Evolutionary conservation across 2,329 filamentous ascomycete genomes (phyloP).

Genomic region (Ceratocystis diversiconidia): DNA sequence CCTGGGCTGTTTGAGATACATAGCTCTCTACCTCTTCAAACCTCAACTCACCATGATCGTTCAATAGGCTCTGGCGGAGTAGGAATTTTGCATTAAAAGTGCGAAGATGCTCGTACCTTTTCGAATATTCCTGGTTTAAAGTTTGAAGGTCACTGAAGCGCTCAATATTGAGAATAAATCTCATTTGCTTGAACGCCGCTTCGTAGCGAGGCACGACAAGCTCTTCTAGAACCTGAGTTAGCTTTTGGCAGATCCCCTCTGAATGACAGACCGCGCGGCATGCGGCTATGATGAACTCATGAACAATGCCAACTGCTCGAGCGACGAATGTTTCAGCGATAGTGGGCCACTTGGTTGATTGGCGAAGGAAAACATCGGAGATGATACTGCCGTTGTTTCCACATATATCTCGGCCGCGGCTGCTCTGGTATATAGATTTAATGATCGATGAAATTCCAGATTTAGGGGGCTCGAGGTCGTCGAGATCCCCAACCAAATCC

Average conservation of each 20-base stretch:
- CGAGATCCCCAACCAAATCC: slow-evolving; percentile 16
- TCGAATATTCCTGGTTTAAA: slow-evolving; percentile 19
- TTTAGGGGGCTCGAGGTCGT: not conserved
- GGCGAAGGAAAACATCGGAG: slow-evolving; percentile 22
- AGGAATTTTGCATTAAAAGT: slow-evolving; percentile 8
- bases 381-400: slow-evolving; percentile 20
- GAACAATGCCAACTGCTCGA: slow-evolving; percentile 22
- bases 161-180: slow-evolving; percentile 23
- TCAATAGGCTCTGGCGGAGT: fast-evolving
- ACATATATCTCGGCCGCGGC: slow-evolving; percentile 22
- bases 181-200: slow-evolving; percentile 20
- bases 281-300: slow-evolving; percentile 22
- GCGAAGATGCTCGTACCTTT: not conserved
- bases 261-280: slow-evolving; percentile 21
- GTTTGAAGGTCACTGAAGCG: slow-evolving; percentile 24
- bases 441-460: slow-evolving; percentile 22
- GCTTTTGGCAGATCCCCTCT: slow-evolving; percentile 12
- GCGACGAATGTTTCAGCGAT: slow-evolving; percentile 23
- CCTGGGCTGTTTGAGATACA: not conserved
- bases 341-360: slow-evolving; percentile 24
- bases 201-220: slow-evolving; percentile 21
- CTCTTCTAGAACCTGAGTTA: slow-evolving; percentile 21
- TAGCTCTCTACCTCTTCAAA: fast-evolving
- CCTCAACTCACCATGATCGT: fast-evolving
- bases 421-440: slow-evolving; percentile 19